phyloP scores from a whole-genome alignment of 1,284 basidiomycete species.

The Coniophora puteana region DNA sequence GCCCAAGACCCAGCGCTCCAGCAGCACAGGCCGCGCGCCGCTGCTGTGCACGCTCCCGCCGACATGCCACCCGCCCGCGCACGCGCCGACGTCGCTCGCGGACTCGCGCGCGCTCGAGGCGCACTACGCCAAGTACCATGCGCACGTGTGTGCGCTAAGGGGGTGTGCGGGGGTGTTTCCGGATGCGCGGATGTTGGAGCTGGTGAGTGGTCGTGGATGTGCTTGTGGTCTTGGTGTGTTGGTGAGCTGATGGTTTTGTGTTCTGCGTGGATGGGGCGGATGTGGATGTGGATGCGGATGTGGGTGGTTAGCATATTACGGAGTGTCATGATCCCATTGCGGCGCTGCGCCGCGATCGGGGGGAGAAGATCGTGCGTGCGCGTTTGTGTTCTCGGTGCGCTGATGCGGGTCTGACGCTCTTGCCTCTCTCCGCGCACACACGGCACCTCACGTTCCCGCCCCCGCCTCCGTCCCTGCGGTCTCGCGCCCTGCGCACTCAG shows the following conservation, averaged over 20 bases:
- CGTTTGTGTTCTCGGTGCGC: slow-evolving; percentile 3
- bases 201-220: slow-evolving; percentile 52
- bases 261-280: background rate
- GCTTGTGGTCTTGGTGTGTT: slow-evolving; percentile 9
- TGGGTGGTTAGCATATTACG: slow-evolving; percentile 63
- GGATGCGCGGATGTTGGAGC: slow-evolving; percentile 67
- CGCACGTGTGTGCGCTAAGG: slow-evolving; percentile 70
- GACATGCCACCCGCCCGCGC: slow-evolving; percentile 64
- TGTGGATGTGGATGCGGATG: slow-evolving; percentile 1
- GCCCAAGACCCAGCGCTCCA: slow-evolving; percentile 23
- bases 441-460: background rate
- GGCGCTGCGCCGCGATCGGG: slow-evolving; percentile 68
- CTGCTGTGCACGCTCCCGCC: slow-evolving; percentile 77
- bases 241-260: slow-evolving; percentile 1
- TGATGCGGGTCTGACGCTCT: slow-evolving; percentile 2
- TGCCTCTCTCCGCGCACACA: background rate
- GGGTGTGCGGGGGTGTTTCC: slow-evolving; percentile 85
- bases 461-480: background rate
- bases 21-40: slow-evolving; percentile 25
- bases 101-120: slow-evolving; percentile 67
- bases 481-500: no score
- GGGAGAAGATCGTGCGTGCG: slow-evolving; percentile 81
- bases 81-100: slow-evolving; percentile 52
- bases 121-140: slow-evolving; percentile 82
- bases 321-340: slow-evolving; percentile 87